Base-by-base conservation (phyloP, 2,329 filamentous ascomycete genomes). In the Ophiocordyceps robertsii region DNA sequence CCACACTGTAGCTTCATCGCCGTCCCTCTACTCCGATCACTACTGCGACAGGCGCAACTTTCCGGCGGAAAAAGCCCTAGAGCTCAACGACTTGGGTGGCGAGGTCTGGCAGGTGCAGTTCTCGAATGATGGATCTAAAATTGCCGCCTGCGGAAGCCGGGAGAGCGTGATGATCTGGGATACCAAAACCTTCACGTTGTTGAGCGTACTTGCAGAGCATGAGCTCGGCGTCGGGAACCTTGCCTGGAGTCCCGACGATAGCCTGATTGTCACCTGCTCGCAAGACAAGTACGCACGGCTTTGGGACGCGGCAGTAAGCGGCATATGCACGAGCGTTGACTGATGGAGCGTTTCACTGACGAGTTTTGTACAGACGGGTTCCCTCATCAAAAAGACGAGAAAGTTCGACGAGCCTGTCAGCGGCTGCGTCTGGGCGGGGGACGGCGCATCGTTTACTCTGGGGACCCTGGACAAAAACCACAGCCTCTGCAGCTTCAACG, bases 91-190 rank as follows among this genome's bases (percentile, higher is more conserved):
- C 43, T 81, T 94, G 54, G 67, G 66, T 0, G 84, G 87, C 44
- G 90, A 98, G 62, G 83, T 95, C 12, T 98, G 90, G 89, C 84
- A 87, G 55, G 70, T 95, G 11, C 75, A 82, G 41, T 98, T 95
- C 60, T 96, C 90, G 6, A 81, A 94, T 47, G 81, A 95, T 53
- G 92, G 92, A 14, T 76, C 72, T 19, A 83, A 76, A 52, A 65
- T 98, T 44, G 92, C 89, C 2, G 90, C 85, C 31, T 84, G 87
- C 45, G 87, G 90, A 40, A 76, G 76, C 52, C 84, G 86, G 47
- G 77, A 76, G 27, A 70, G 73, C 8, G 82, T 94, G 39, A 72
- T 86, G 43, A 84, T 98, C 44, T 96, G 92, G 66, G 82, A 93
- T 43, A 82, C 85, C 0, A 67, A 68, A 2, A 75, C 74, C 1